Conservation (phyloP, 2,329 filamentous ascomycete genomes). For the Sporothrix protearum region DNA sequence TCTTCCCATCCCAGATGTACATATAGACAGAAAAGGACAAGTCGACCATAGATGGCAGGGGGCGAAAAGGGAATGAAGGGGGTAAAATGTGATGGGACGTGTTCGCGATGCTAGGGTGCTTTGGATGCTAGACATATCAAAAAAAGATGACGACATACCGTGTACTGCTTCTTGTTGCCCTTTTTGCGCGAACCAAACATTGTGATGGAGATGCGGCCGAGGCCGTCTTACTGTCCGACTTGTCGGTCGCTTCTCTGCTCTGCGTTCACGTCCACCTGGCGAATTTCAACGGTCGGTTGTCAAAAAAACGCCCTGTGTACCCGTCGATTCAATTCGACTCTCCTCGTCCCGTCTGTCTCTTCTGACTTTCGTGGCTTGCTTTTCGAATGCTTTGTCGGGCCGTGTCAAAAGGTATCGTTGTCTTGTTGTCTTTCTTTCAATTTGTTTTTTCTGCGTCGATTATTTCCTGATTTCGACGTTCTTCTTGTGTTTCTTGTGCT, state of each 20-base stretch:
- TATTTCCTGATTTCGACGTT: not conserved
- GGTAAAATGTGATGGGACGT: not conserved
- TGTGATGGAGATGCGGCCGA: constrained; percentile 1
- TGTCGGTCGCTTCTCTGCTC: too few species aligned
- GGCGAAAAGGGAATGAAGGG: not conserved
- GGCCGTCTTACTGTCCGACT: not conserved
- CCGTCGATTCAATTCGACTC: not conserved
- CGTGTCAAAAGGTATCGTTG: not conserved
- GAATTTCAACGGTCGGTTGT: not conserved
- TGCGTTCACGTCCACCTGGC: not conserved
- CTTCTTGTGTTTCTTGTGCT: not conserved
- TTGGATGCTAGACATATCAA: constrained; percentile 12
- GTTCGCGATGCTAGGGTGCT: not conserved
- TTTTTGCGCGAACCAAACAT: constrained; percentile 52
- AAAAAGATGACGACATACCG: constrained; percentile 43
- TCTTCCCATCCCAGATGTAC: not conserved
- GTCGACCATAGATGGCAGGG: not conserved
- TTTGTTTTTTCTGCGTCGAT: not conserved
- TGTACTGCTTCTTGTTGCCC: constrained; percentile 45
- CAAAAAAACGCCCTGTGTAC: not conserved
- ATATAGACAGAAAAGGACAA: too few species aligned
- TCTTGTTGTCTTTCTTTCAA: not conserved
- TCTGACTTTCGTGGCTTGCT: not conserved
- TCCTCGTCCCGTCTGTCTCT: not conserved
- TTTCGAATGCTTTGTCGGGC: not conserved